Evolutionary conservation across 768 basidiomycete species (phyloP).

Genomic region (Auricularia sp.): DNA sequence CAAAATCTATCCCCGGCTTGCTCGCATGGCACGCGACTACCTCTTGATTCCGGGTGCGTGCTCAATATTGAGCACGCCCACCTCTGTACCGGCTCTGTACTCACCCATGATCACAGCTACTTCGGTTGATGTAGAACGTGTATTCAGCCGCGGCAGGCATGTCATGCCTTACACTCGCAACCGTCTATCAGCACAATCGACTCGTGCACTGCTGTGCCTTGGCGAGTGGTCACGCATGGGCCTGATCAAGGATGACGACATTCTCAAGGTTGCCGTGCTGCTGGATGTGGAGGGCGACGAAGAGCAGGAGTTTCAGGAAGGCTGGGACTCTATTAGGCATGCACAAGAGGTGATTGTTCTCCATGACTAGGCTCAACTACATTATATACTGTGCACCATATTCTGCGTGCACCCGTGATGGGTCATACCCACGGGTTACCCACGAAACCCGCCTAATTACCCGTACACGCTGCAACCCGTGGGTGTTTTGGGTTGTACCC

Average conservation of each 20-base stretch:
- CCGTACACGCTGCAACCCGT: neutral
- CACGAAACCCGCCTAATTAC: neutral
- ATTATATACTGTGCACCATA: neutral
- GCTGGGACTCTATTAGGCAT: neutral
- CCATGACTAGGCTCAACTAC: neutral
- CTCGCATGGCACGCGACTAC: constrained; percentile 6
- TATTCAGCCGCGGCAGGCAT: constrained; percentile 22
- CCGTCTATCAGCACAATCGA: constrained; percentile 17
- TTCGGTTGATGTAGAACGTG: constrained; percentile 19
- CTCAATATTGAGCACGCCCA: no score
- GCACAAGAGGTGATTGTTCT: neutral
- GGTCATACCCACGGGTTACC: neutral
- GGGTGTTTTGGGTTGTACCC: neutral
- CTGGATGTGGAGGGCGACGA: constrained; percentile 12
- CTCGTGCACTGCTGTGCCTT: constrained; percentile 24
- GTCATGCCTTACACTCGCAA: constrained; percentile 19
- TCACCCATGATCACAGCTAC: constrained; percentile 14
- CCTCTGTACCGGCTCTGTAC: no score
- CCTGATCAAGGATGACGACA: constrained; percentile 20
- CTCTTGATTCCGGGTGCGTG: constrained; percentile 18
- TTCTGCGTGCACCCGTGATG: neutral
- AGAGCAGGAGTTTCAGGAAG: neutral
- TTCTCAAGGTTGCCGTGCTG: constrained; percentile 11
- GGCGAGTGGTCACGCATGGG: constrained; percentile 22
- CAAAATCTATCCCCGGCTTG: constrained; percentile 16